phyloP scores from a whole-genome alignment of 1,139 yeast species.

The Lodderomyces theae region DNA sequence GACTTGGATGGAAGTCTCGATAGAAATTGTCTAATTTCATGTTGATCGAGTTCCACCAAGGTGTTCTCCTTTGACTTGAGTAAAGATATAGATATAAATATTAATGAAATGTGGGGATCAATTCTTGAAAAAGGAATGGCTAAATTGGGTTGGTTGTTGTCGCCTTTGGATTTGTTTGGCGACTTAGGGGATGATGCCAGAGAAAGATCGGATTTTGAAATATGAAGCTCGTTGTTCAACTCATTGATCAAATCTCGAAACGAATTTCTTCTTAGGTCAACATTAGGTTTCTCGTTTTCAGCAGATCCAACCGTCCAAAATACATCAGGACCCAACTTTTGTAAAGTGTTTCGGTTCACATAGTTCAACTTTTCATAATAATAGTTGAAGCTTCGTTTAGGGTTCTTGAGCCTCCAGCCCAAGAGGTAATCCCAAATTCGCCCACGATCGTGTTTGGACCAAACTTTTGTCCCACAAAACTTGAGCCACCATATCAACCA shows the following conservation, averaged over 20 bases:
- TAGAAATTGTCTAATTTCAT: slow-evolving; percentile 79
- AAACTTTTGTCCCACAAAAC: slow-evolving; percentile 86
- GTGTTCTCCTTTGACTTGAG: slow-evolving; percentile 77
- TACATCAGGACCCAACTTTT: slow-evolving; percentile 43
- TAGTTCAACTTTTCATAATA: slow-evolving; percentile 33
- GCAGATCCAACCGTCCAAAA: slow-evolving; percentile 35
- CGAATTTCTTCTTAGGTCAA: slow-evolving; percentile 21
- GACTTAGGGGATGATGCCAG: background rate
- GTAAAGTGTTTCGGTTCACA: slow-evolving; percentile 20
- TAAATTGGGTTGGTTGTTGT: slow-evolving; percentile 9
- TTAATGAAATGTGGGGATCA: slow-evolving; percentile 75
- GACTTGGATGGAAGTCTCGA: slow-evolving; percentile 52
- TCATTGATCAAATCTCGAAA: slow-evolving; percentile 34
- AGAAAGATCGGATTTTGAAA: slow-evolving; percentile 6
- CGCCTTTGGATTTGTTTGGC: background rate
- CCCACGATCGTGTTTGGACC: slow-evolving; percentile 80
- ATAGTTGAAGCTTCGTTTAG: slow-evolving; percentile 30
- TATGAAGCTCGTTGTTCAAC: slow-evolving; percentile 18
- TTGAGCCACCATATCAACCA: slow-evolving; percentile 97
- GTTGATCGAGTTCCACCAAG: slow-evolving; percentile 81
- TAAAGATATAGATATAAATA: slow-evolving; percentile 75
- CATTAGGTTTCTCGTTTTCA: slow-evolving; percentile 13
- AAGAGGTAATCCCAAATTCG: slow-evolving; percentile 84
- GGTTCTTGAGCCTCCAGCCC: slow-evolving; percentile 66
- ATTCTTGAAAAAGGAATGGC: slow-evolving; percentile 61